Evolutionary conservation across 768 basidiomycete species (phyloP), one percentile per base, ranked within the genome.

Genomic region (Tricholoma sp.): DNA sequence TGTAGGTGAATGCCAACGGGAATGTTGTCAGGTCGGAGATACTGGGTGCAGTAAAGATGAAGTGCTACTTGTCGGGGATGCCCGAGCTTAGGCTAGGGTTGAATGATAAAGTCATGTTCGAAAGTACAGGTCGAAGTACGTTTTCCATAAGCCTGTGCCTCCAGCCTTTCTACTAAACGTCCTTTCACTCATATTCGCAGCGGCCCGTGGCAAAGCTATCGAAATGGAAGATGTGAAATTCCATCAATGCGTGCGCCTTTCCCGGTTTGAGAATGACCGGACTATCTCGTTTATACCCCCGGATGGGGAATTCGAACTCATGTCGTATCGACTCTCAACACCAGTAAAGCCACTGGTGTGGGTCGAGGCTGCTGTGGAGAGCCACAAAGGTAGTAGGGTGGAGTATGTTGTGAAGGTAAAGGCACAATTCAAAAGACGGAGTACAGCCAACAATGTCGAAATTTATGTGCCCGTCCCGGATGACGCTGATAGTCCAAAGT

Each of bases 141-240:
- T 78, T 32, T 54, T 3, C 4, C 24, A 53, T 34, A 55, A 41
- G 10, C 24, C 49, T 50, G 43, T 29, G 2, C 22, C 19, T 22
- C 31, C 14, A 14, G 29, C 14, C 34, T 31, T 58, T 37, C 16
- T 16, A 45, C 56, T 5, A 27, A 27, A 27, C 24, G 22, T 31
- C 58, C 31, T 52, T 50, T 47, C 31, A 24, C 27, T 18, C 41
- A 11, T 12, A 24, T 14, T 24, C 49, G 29, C 71, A 88, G 92
- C 93, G 21, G 87, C 94, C 0, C 85, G 96, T 11, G 96, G 96
- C 11, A 99, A 98, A 73, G 89, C 97, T 2, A 97, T 99, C 63
- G 97, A 99, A 74, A 97, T 99, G 91, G 97, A 99, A 71, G 97
- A 98, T 66, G 93, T 98, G 76, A 98, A 98, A 71, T 99, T 99